phyloP scores from a whole-genome alignment of 1,284 basidiomycete genomes.

The Boletus albobrunnescens region DNA sequence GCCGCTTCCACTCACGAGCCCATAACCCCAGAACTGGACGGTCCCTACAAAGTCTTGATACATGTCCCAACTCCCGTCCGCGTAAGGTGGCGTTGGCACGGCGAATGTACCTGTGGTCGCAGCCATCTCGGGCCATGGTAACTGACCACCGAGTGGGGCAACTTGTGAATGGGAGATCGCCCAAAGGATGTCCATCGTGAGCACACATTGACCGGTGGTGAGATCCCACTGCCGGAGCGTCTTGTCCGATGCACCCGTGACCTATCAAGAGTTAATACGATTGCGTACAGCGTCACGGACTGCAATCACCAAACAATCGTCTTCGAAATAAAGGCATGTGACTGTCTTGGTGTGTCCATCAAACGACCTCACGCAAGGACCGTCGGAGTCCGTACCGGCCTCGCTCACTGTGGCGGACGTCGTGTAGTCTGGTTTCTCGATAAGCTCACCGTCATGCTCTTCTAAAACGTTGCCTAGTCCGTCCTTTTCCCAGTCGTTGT shows the following conservation, averaged over 20 bases:
- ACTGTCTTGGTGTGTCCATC: conserved; percentile 93
- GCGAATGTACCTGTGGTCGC: conserved; percentile 68
- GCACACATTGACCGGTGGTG: conserved; percentile 93
- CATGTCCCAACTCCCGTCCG: conserved; percentile 91
- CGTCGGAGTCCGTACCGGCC: conserved; percentile 35
- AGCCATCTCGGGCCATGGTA: conserved; percentile 51
- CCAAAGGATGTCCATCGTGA: conserved; percentile 99
- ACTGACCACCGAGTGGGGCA: conserved; percentile 39
- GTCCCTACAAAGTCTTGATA: conserved; percentile 98
- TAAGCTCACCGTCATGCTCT: conserved; percentile 40
- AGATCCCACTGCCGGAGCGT: conserved; percentile 99
- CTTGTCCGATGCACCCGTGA: conserved; percentile 97
- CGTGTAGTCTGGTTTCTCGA: conserved; percentile 37
- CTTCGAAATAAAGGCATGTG: conserved; percentile 93
- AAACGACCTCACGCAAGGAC: conserved; percentile 70
- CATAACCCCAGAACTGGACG: conserved; percentile 98
- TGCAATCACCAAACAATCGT: conserved; percentile 75
- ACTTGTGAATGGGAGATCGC: conserved; percentile 89
- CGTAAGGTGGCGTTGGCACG: conserved; percentile 81
- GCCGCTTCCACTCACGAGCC: conserved; percentile 92
- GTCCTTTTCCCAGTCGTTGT: conserved; percentile 63
- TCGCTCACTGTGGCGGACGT: conserved; percentile 32
- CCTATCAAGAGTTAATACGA: conserved; percentile 43
- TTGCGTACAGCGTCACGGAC: conserved; percentile 2
- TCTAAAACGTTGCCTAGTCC: conserved; percentile 60